These are phyloP conservation scores for Monilinia aucupariae DNA, from an alignment of 2,329 filamentous ascomycete genomes.

Conservation along the genomic window DNA sequence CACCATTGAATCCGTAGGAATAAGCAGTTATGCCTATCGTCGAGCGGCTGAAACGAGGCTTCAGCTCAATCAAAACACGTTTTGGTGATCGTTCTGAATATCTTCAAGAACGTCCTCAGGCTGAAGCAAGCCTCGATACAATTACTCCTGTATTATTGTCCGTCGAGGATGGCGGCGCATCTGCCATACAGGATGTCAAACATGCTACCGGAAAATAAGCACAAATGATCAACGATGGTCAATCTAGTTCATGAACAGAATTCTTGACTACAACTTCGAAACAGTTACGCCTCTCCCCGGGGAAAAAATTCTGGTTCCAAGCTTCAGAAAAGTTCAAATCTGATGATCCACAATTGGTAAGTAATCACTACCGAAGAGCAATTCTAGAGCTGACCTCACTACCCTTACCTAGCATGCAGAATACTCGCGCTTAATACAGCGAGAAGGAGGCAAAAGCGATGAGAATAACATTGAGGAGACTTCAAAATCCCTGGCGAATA, in stretches of 20 bases:
- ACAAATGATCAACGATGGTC: background rate
- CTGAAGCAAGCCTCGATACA: background rate
- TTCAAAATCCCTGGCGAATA: background rate
- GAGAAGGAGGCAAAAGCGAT: background rate
- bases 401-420: background rate
- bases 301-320: background rate
- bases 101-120: background rate
- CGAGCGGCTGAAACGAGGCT: background rate
- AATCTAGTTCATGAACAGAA: background rate
- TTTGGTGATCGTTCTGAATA: background rate
- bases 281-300: background rate
- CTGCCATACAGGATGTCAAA: background rate
- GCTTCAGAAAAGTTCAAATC: background rate
- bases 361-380: background rate
- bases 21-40: background rate
- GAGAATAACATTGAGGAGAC: background rate
- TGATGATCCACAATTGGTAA: background rate
- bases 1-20: background rate
- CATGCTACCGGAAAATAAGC: background rate
- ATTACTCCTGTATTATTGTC: background rate
- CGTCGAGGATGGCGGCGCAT: background rate
- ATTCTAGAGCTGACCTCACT: background rate
- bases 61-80: background rate
- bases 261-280: background rate
- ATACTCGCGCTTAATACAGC: background rate